phyloP scores from a whole-genome alignment of 331 rosid species.

The Quercus phellos region DNA sequence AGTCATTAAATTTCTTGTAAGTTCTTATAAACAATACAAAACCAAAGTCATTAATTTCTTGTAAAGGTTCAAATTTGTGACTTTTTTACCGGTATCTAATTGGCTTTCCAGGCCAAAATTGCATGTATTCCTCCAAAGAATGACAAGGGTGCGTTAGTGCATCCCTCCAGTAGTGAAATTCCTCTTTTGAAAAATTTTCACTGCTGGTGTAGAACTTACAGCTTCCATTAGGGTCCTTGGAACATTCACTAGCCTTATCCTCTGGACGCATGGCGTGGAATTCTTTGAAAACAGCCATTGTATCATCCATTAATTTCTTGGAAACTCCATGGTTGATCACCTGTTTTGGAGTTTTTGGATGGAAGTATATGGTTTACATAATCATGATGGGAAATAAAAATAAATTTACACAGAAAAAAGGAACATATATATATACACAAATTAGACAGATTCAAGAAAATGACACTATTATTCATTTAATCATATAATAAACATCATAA shows the following conservation, averaged over 20 bases:
- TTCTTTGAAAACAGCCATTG: slow-evolving; percentile 37
- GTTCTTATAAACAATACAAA: too few relatives aligned
- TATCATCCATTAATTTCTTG: slow-evolving; percentile 11
- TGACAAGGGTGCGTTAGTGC: slow-evolving; percentile 36
- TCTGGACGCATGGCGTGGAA: slow-evolving; percentile 37
- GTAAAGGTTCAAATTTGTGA: too few relatives aligned
- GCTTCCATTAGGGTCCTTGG: slow-evolving; percentile 33
- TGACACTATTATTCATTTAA: background rate
- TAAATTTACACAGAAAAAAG: too few relatives aligned
- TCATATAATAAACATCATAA: too few relatives aligned
- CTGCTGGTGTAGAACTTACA: slow-evolving; percentile 44
- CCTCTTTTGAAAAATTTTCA: slow-evolving; percentile 33
- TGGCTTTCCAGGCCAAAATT: slow-evolving; percentile 56
- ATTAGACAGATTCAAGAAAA: background rate
- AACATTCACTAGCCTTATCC: slow-evolving; percentile 29
- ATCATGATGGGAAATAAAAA: background rate
- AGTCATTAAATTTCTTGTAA: background rate
- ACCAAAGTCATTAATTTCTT: too few relatives aligned
- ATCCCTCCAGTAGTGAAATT: slow-evolving; percentile 55
- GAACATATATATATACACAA: background rate
- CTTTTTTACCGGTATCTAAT: slow-evolving; percentile 30
- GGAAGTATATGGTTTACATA: background rate
- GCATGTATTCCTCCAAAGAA: slow-evolving; percentile 38
- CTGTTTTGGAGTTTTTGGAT: background rate
- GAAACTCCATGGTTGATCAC: slow-evolving; percentile 52